Evolutionary conservation across 352 stramenopile genomes (phyloP).

Genomic region (Elongisporangium senticosum): DNA sequence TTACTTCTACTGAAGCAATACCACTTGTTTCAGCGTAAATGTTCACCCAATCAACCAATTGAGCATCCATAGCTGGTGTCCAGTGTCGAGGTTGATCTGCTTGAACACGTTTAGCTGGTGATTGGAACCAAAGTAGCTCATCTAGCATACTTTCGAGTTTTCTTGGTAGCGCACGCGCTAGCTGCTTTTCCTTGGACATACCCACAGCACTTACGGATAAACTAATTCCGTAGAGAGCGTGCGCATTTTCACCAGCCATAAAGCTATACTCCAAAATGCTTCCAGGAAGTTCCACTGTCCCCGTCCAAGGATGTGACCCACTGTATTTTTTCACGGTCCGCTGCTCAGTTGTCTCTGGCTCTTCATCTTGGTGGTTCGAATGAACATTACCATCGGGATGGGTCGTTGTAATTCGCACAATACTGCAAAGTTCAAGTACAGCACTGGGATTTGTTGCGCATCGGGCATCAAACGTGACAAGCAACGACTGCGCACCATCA

Average conservation of each 20-base stretch:
- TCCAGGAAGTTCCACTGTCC: slow-evolving; percentile 45
- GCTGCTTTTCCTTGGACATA: slow-evolving; percentile 56
- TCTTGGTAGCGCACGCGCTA: slow-evolving; percentile 32
- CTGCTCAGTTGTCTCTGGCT: slow-evolving; percentile 13
- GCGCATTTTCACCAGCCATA: slow-evolving; percentile 43
- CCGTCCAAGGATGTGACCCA: slow-evolving; percentile 37
- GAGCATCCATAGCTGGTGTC: slow-evolving; percentile 69
- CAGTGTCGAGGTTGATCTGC: slow-evolving; percentile 20
- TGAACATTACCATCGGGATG: neutral
- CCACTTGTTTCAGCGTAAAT: slow-evolving; percentile 50
- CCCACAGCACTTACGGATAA: slow-evolving; percentile 53
- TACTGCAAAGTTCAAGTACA: slow-evolving; percentile 13
- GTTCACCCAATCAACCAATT: slow-evolving; percentile 87
- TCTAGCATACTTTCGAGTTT: slow-evolving; percentile 33
- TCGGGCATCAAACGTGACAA: slow-evolving; percentile 62
- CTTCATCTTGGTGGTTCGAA: neutral
- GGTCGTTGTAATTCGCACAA: neutral
- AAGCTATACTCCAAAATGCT: slow-evolving; percentile 64
- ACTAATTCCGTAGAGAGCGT: slow-evolving; percentile 51
- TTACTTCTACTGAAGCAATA: slow-evolving; percentile 52
- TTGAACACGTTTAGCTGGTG: neutral
- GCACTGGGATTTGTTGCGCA: slow-evolving; percentile 28
- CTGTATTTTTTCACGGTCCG: slow-evolving; percentile 26
- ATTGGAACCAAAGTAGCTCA: slow-evolving; percentile 16
- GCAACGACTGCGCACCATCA: slow-evolving; percentile 41